Conservation (phyloP, 2,329 filamentous ascomycete genomes). For the Sarocladium strictum region DNA sequence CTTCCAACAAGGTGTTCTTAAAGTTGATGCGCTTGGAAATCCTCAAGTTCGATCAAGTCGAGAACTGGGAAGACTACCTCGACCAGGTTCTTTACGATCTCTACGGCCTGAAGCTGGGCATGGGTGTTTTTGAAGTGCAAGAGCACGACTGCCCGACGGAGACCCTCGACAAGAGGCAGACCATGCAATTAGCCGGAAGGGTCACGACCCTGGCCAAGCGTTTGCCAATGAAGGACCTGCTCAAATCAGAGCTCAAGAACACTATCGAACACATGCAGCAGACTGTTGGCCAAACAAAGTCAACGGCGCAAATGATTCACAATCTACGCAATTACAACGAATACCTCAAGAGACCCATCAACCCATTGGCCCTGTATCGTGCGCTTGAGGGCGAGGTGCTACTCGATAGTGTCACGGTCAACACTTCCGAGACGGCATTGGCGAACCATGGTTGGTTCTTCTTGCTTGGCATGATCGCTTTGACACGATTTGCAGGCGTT, state of each 20-base stretch:
- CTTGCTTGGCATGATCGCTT: constrained; percentile 77
- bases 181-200: constrained; percentile 76
- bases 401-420: constrained; percentile 65
- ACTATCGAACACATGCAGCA: constrained; percentile 93
- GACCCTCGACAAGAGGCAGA: constrained; percentile 72
- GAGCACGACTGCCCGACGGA: constrained; percentile 79
- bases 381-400: constrained; percentile 74
- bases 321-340: constrained; percentile 79
- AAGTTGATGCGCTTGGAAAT: constrained; percentile 86
- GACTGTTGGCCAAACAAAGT: constrained; percentile 73
- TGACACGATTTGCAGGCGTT: constrained; percentile 73
- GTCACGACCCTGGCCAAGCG: constrained; percentile 74
- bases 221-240: constrained; percentile 83
- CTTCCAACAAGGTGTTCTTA: constrained; percentile 79
- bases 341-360: constrained; percentile 77
- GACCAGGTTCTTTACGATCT: constrained; percentile 80
- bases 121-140: constrained; percentile 57
- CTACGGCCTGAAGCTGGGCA: constrained; percentile 71
- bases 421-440: constrained; percentile 61
- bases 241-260: constrained; percentile 83
- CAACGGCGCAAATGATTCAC: constrained; percentile 73
- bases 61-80: constrained; percentile 81
- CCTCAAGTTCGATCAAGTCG: constrained; percentile 65
- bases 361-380: constrained; percentile 72
- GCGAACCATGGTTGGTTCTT: constrained; percentile 90